These are phyloP conservation scores for Scheffersomyces segobiensis DNA, from an alignment of 1,139 yeast species.

Conservation along the genomic window DNA sequence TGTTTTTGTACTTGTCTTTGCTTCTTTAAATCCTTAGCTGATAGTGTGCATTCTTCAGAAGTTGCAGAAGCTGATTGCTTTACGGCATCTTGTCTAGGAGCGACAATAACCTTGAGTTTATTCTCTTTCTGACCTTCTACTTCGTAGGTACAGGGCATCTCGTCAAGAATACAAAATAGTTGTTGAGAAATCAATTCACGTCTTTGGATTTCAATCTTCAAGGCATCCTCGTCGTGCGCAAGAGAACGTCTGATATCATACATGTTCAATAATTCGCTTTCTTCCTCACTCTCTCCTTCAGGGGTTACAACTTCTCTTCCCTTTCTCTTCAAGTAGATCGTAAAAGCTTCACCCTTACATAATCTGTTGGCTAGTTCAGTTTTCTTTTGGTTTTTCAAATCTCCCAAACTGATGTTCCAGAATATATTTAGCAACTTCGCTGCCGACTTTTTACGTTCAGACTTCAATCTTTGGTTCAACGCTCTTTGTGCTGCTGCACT, in stretches of 20 bases:
- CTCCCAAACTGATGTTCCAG: conserved; percentile 44
- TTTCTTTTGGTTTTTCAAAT: conserved; percentile 39
- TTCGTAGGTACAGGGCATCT: conserved; percentile 29
- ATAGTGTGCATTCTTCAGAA: conserved; percentile 4
- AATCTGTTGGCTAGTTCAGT: conserved; percentile 35
- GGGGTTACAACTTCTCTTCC: not conserved
- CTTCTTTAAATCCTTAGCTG: conserved; percentile 20
- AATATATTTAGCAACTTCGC: conserved; percentile 34
- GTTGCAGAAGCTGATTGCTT: not conserved
- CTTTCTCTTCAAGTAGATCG: conserved; percentile 25
- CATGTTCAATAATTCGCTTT: conserved; percentile 1
- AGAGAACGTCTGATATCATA: not conserved
- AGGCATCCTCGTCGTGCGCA: conserved; percentile 17
- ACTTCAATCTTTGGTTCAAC: conserved; percentile 27
- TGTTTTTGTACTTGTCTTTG: conserved; percentile 15
- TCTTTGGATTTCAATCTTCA: conserved; percentile 31
- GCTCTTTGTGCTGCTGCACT: conserved; percentile 33
- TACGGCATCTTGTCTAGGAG: conserved; percentile 11
- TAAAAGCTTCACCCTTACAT: conserved; percentile 35
- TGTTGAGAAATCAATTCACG: conserved; percentile 30
- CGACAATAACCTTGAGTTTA: conserved; percentile 13
- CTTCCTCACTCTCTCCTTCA: conserved; percentile 7
- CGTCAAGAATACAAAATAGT: conserved; percentile 27
- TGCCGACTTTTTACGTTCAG: conserved; percentile 39
- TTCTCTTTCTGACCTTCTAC: conserved; percentile 31